phyloP scores from a whole-genome alignment of 345 rosid genomes.

The Dovyalis caffra region DNA sequence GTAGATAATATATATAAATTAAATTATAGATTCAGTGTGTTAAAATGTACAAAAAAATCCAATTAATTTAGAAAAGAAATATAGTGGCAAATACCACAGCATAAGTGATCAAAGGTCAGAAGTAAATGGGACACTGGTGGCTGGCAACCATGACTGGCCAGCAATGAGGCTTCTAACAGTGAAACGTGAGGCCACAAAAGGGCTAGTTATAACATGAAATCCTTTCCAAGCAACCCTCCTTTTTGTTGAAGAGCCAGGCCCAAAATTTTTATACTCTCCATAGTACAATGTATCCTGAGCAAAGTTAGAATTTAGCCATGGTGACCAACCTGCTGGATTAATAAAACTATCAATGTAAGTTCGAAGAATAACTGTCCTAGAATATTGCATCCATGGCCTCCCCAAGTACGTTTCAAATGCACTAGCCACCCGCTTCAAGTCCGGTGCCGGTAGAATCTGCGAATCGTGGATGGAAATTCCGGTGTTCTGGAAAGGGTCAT shows the following conservation, averaged over 20 bases:
- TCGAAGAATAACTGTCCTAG: constrained; percentile 54
- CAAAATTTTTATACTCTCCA: constrained; percentile 44
- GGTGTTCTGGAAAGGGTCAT: constrained; percentile 70
- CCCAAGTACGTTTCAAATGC: constrained; percentile 57
- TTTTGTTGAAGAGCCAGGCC: constrained; percentile 49
- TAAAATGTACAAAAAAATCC: constrained; percentile 5
- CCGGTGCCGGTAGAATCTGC: constrained; percentile 52
- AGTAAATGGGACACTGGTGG: constrained; percentile 26
- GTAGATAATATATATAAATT: neutral
- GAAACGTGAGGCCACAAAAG: constrained; percentile 19
- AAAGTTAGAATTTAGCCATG: constrained; percentile 33
- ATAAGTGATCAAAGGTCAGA: constrained; percentile 21
- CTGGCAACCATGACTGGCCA: constrained; percentile 35
- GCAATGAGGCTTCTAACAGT: constrained; percentile 25
- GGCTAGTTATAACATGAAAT: constrained; percentile 33
- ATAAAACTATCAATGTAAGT: constrained; percentile 47
- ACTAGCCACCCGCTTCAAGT: constrained; percentile 47
- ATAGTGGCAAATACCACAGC: neutral
- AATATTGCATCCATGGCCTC: constrained; percentile 72
- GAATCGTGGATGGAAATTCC: constrained; percentile 73
- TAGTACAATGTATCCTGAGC: constrained; percentile 41
- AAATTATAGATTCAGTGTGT: neutral
- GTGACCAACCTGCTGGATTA: constrained; percentile 60
- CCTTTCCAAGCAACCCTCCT: constrained; percentile 50
- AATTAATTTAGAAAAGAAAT: constrained; percentile 1